Conservation (phyloP, 1,284 basidiomycete genomes). For the Ganoderma lingzhi region DNA sequence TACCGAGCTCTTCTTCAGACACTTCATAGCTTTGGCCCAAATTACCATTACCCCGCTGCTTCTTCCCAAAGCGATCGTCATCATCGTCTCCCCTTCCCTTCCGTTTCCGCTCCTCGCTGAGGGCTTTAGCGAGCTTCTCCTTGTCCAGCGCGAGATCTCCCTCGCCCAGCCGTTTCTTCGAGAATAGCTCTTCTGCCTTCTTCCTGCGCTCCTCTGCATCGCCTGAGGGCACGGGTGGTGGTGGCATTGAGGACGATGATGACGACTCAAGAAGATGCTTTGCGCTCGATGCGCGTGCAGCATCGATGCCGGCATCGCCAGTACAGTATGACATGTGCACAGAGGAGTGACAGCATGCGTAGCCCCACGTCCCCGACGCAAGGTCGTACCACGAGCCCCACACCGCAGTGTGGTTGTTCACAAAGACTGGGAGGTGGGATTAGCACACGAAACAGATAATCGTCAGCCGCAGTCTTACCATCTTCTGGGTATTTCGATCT, state of each 20-base stretch:
- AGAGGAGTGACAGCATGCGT: conserved; percentile 91
- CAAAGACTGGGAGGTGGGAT: conserved; percentile 62
- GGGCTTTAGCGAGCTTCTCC: conserved; percentile 70
- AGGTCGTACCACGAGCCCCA: conserved; percentile 97
- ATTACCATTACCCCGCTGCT: conserved; percentile 57
- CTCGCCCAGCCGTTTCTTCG: conserved; percentile 78
- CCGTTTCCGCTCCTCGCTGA: conserved; percentile 85
- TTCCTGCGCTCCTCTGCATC: conserved; percentile 47
- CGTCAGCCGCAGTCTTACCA: conserved; percentile 59
- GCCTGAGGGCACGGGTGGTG: conserved; percentile 34
- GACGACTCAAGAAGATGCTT: conserved; percentile 62
- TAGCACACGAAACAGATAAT: conserved; percentile 17
- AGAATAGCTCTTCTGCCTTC: conserved; percentile 67
- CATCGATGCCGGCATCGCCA: conserved; percentile 87
- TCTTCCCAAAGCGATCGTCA: conserved; percentile 65
- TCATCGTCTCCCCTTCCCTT: conserved; percentile 66
- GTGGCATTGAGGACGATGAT: conserved; percentile 34
- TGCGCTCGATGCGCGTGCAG: conserved; percentile 75
- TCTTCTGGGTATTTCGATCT: conserved; percentile 96
- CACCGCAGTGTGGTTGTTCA: conserved; percentile 93
- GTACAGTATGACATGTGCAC: conserved; percentile 94
- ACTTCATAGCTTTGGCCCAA: conserved; percentile 64
- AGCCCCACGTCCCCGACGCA: conserved; percentile 86
- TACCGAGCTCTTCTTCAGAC: conserved; percentile 92
- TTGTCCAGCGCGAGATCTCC: conserved; percentile 79